Conservation (phyloP, 176 grass and related monocot species). For the Ensete ventricosum region DNA sequence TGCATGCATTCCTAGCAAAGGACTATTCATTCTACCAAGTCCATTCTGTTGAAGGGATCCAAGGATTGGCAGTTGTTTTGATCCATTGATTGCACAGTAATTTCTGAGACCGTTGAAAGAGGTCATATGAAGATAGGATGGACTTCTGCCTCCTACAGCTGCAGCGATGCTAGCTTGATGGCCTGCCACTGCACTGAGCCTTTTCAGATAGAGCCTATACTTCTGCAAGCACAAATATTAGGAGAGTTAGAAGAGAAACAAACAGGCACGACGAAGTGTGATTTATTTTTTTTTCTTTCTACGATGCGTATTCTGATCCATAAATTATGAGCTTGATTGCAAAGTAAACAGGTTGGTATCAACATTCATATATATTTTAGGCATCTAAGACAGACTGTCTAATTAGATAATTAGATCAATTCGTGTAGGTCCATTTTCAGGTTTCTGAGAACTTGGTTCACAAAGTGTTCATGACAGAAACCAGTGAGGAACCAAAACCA, state of each 20-base stretch:
- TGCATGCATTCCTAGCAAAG: conserved; percentile 38
- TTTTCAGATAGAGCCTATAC: conserved; percentile 47
- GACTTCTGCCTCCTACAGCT: conserved; percentile 40
- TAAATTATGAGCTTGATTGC: background rate
- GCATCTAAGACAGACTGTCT: no score
- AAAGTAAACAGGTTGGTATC: no score
- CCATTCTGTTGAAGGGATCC: conserved; percentile 34
- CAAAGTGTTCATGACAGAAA: no score
- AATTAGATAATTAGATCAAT: no score
- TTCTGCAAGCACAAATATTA: conserved; percentile 47
- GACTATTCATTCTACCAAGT: conserved; percentile 43
- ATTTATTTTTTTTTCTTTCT: background rate
- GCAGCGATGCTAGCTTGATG: conserved; percentile 17
- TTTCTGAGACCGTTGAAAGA: conserved; percentile 48
- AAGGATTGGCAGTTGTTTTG: conserved; percentile 23
- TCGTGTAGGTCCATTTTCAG: no score
- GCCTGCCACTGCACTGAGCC: conserved; percentile 20
- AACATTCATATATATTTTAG: no score
- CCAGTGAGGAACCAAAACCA: no score
- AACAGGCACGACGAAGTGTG: background rate
- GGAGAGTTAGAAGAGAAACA: conserved; percentile 1
- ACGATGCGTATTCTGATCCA: background rate
- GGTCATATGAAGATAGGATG: conserved; percentile 36
- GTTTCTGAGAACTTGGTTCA: no score
- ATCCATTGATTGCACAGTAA: conserved; percentile 48